Conservation (phyloP, 2,329 filamentous ascomycete genomes). For the Ceratocystis cacaofunesta region DNA sequence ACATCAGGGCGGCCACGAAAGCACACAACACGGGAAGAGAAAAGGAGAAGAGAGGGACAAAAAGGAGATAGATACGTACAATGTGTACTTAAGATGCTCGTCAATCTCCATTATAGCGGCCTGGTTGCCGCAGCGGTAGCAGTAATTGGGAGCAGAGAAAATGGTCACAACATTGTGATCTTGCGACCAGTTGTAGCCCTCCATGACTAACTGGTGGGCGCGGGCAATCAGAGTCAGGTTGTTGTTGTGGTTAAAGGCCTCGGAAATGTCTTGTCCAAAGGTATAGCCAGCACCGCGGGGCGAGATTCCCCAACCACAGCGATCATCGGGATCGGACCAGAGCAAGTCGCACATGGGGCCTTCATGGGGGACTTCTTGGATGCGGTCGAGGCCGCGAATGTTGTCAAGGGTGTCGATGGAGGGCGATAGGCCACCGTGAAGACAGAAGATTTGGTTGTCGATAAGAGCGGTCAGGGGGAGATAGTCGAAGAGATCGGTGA, state of each 20-base stretch:
- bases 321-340: constrained; percentile 96
- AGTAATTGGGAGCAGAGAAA: constrained; percentile 91
- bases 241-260: constrained; percentile 99
- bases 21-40: neutral
- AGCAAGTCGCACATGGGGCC: constrained; percentile 96
- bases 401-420: constrained; percentile 92
- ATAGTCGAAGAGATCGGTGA: constrained; percentile 97
- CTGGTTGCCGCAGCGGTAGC: constrained; percentile 97
- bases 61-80: constrained; percentile 49
- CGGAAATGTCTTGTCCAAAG: constrained; percentile 92
- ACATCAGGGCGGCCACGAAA: no score
- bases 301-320: constrained; percentile 91
- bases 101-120: constrained; percentile 99
- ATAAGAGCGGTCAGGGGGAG: constrained; percentile 93
- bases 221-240: constrained; percentile 87
- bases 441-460: constrained; percentile 98
- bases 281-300: constrained; percentile 90
- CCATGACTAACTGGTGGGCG: constrained; percentile 97
- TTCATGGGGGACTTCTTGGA: constrained; percentile 96
- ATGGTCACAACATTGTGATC: constrained; percentile 97
- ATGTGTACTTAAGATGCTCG: constrained; percentile 97
- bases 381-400: constrained; percentile 85
- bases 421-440: constrained; percentile 92
- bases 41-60: neutral
- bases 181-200: constrained; percentile 99